Conservation (phyloP, 305 asterid species). For the Petunia hybrid region DNA sequence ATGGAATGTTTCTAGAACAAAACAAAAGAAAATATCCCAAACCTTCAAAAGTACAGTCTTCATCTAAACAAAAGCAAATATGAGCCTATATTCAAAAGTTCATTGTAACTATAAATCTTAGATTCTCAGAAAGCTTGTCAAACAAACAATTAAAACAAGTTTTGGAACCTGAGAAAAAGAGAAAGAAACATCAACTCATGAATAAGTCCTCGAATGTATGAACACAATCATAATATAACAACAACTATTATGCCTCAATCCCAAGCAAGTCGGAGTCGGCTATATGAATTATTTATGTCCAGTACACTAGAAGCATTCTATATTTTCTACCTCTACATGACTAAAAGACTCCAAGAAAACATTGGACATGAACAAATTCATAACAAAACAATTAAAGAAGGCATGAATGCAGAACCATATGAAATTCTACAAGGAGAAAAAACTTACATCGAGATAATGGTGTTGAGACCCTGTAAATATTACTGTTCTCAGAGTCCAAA, state of each 20-base stretch:
- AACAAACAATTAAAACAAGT: conserved; percentile 44
- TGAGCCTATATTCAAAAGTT: conserved; percentile 38
- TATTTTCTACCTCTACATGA: too few species aligned
- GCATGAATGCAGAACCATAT: not conserved
- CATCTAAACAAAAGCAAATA: conserved; percentile 58
- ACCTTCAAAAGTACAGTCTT: conserved; percentile 49
- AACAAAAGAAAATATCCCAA: conserved; percentile 33
- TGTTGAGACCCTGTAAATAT: conserved; percentile 75
- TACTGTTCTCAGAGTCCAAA: conserved; percentile 86
- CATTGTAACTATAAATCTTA: conserved; percentile 34
- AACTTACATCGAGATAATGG: conserved; percentile 89
- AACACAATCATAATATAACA: not conserved
- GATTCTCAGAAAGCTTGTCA: conserved; percentile 45
- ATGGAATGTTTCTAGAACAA: conserved; percentile 48
- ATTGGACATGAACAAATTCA: too few species aligned
- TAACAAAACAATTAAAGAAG: not conserved
- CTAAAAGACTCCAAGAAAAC: too few species aligned
- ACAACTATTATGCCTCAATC: too few species aligned
- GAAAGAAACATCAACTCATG: not conserved
- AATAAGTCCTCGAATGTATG: not conserved
- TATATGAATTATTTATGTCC: too few species aligned
- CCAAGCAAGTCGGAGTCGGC: too few species aligned
- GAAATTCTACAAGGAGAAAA: not conserved
- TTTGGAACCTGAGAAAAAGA: not conserved
- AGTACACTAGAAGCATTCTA: too few species aligned